Evolutionary conservation across 768 basidiomycete species (phyloP).

Genomic region (Myochromella boudieri): DNA sequence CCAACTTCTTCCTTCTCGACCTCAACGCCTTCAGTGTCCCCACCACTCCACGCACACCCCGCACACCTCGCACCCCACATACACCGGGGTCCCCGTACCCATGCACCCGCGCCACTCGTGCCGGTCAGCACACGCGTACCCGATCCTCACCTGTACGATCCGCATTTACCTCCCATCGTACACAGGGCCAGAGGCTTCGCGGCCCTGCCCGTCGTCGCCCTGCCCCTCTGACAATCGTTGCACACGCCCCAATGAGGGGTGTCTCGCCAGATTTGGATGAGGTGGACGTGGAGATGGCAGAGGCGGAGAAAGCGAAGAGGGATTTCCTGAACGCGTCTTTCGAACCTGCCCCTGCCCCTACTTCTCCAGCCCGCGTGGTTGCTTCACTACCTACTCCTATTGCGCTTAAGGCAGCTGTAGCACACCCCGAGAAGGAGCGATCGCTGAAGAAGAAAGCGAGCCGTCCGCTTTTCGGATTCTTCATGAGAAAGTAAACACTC

Average conservation of each 20-base stretch:
- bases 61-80: not conserved
- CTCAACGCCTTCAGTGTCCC: slow-evolving; percentile 32
- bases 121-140: not conserved
- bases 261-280: slow-evolving; percentile 11
- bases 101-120: not conserved
- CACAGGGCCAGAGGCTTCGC: slow-evolving; percentile 1
- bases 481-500: slow-evolving; percentile 11
- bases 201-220: slow-evolving; percentile 33
- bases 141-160: slow-evolving; percentile 6
- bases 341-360: slow-evolving; percentile 9
- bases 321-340: slow-evolving; percentile 49
- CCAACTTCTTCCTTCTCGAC: slow-evolving; percentile 37
- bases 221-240: slow-evolving; percentile 35
- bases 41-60: slow-evolving; percentile 12
- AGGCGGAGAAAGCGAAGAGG: slow-evolving; percentile 2
- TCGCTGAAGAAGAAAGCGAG: slow-evolving; percentile 42
- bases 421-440: slow-evolving; percentile 47
- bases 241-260: slow-evolving; percentile 18
- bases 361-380: not conserved
- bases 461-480: slow-evolving; percentile 7
- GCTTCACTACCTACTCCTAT: not conserved
- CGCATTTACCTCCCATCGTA: slow-evolving; percentile 1
- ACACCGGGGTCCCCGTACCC: not conserved
- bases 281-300: slow-evolving; percentile 4
- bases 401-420: not conserved